Evolutionary conservation across 2,329 filamentous ascomycete genomes (phyloP), one percentile per base, ranked within the genome.

Genomic region (Penicillium palitans): DNA sequence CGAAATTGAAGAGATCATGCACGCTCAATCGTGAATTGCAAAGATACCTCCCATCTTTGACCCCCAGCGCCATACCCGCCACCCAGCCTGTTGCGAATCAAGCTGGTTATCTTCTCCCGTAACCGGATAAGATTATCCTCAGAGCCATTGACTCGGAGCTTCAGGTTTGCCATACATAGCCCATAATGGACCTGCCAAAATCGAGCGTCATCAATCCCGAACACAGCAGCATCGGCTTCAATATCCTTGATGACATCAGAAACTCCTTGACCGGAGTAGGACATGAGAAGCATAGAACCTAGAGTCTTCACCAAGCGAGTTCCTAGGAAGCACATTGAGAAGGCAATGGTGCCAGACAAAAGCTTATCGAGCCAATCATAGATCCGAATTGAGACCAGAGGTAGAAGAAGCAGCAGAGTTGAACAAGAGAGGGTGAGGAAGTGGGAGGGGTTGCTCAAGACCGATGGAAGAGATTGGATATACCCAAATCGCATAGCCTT

Each of bases 101-200:
- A 78, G 58, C 88, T 88, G 17, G 85, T 83, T 50, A 97, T 85
- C 46, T 90, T 87, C 62, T 90, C 87, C 58, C 93, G 85, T 63
- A 98, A 76, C 68, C 88, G 89, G 58, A 83, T 82, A 59, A 96
- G 79, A 6, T 87, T 84, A 15, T 88, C 85, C 61, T 95, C 91
- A 44, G 90, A 87, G 5, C 87, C 88, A 58, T 78, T 72, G 27
- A 96, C 84, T 59, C 87, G 84, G 21, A 99, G 76, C 74, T 91
- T 96, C 65, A 99, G 75, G 72, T 96, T 97, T 9, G 95, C 95
- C 89, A 98, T 96, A 71, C 92, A 96, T 41, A 98, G 81, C 2
- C 93, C 93, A 73, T 98, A 97, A 76, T 99, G 95, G 15, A 97
- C 95, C 79, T 99, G 95, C 95, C 95, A 99, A 75, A 99, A 96